phyloP scores from a whole-genome alignment of 352 stramenopile species.

The Peronospora destructor region DNA sequence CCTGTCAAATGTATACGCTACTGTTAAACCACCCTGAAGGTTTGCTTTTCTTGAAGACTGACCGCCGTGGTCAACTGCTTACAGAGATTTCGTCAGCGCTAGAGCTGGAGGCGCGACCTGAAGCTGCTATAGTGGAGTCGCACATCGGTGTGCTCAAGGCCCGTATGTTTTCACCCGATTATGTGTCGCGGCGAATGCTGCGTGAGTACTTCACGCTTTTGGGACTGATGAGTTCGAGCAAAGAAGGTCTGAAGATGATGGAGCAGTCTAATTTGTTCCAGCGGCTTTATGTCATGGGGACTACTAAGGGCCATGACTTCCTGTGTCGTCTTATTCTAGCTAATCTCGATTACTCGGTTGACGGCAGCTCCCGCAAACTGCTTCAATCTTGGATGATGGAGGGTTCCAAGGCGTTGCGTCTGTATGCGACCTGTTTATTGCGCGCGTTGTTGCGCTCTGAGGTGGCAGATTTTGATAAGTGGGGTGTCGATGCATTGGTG shows the following conservation, averaged over 20 bases:
- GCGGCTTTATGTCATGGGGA: slow-evolving; percentile 81
- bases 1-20: slow-evolving; percentile 87
- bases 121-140: slow-evolving; percentile 84
- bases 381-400: slow-evolving; percentile 85
- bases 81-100: slow-evolving; percentile 81
- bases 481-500: slow-evolving; percentile 81
- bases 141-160: slow-evolving; percentile 83
- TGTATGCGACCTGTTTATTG: slow-evolving; percentile 82
- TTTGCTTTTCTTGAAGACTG: slow-evolving; percentile 82
- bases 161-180: slow-evolving; percentile 85
- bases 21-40: slow-evolving; percentile 83
- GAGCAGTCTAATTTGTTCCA: slow-evolving; percentile 87
- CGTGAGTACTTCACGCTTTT: slow-evolving; percentile 86
- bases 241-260: slow-evolving; percentile 88
- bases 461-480: slow-evolving; percentile 84
- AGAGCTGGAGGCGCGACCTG: slow-evolving; percentile 74
- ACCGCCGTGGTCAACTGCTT: slow-evolving; percentile 73
- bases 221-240: slow-evolving; percentile 85
- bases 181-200: slow-evolving; percentile 80
- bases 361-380: slow-evolving; percentile 80
- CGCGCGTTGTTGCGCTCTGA: slow-evolving; percentile 75
- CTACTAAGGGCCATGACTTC: slow-evolving; percentile 83
- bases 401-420: slow-evolving; percentile 72
- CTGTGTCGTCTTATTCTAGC: slow-evolving; percentile 82
- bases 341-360: slow-evolving; percentile 85